Conservation (phyloP, 192 early-diverging fungal genomes). For the Ramicandelaber brevisporus region DNA sequence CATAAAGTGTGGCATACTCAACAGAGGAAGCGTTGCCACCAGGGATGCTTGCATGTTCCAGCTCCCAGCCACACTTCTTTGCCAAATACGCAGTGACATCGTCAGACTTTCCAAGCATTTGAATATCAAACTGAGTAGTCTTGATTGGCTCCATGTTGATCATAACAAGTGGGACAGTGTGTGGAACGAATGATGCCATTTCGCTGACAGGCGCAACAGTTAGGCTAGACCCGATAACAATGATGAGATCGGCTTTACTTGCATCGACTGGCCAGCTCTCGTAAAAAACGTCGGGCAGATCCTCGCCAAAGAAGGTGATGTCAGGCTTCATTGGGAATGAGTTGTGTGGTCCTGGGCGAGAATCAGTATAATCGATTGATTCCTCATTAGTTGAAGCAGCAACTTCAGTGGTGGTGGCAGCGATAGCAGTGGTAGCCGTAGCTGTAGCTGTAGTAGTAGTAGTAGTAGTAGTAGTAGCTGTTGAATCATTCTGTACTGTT, state of each 20-base stretch:
- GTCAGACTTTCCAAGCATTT: conserved; percentile 67
- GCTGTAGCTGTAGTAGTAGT: too few relatives aligned
- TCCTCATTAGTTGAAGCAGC: too few relatives aligned
- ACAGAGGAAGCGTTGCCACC: conserved; percentile 17
- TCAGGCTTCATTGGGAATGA: conserved; percentile 96
- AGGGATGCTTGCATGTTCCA: conserved; percentile 33
- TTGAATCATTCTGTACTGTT: too few relatives aligned
- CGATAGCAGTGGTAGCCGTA: too few relatives aligned
- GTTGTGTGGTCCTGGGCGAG: too few relatives aligned
- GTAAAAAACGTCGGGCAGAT: conserved; percentile 61
- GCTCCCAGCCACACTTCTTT: conserved; percentile 43
- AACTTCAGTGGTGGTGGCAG: too few relatives aligned
- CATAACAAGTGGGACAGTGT: conserved; percentile 60
- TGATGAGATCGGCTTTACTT: conserved; percentile 54
- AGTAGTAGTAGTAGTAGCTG: too few relatives aligned
- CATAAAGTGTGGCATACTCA: conserved; percentile 12
- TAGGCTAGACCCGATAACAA: conserved; percentile 90
- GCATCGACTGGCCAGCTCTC: conserved; percentile 37
- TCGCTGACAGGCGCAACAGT: conserved; percentile 86
- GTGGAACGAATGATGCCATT: conserved; percentile 65
- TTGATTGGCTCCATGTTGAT: conserved; percentile 76
- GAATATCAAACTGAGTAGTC: conserved; percentile 74
- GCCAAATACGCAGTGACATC: conserved; percentile 57
- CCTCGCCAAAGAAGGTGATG: conserved; percentile 94
- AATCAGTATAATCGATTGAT: too few relatives aligned